Base-by-base conservation (phyloP, 768 basidiomycete species). In the Phanerochaete sordida region DNA sequence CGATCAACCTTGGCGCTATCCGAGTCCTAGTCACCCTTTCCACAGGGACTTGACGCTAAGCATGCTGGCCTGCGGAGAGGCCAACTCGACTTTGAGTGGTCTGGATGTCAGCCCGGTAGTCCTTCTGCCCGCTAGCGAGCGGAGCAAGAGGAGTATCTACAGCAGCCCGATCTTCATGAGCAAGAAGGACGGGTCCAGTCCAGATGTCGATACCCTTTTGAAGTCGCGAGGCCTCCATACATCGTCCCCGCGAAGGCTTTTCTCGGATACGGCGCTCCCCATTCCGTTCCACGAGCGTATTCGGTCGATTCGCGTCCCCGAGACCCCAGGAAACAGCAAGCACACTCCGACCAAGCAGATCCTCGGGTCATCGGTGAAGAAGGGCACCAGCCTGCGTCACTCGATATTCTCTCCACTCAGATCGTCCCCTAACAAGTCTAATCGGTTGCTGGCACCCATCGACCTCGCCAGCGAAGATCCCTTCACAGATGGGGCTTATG, bases 1-100 rank as follows among this genome's bases (percentile, higher is more conserved):
- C 19, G 86, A 90, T 65, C 90, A 91, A 61, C 90, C 90, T 2
- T 92, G 90, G 90, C 84, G 88, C 37, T 90, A 85, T 68, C 84
- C 87, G 8, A 91, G 88, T 66, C 88, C 89, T 12, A 89, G 86
- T 58, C 88, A 92, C 66, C 89, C 89, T 1, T 73, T 91, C 44
- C 86, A 90, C 70, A 81, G 84, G 35, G 86, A 90, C 58, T 68
- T 89, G 19, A 86, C 86, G 30, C 74, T 92, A 46, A 80, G 82
- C 57, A 83, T 87, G 81, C 75, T 90, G 28, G 78, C 83, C 44
- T 78, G 77, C 16, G 82, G 81, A 35, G 74, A 77, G 21, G 72
- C 76, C 11, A 88, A 83, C 62, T 77, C 59, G 11, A 65, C 23
- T 37, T 62, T 65, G 23, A 56, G 65, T 33, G 65, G 68, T 13